A percentile compares a stretch with the other conserved stretches of the same genome.
phyloP scores from a whole-genome alignment of 805 yeast species.

The Kurtzmaniella fragi region DNA sequence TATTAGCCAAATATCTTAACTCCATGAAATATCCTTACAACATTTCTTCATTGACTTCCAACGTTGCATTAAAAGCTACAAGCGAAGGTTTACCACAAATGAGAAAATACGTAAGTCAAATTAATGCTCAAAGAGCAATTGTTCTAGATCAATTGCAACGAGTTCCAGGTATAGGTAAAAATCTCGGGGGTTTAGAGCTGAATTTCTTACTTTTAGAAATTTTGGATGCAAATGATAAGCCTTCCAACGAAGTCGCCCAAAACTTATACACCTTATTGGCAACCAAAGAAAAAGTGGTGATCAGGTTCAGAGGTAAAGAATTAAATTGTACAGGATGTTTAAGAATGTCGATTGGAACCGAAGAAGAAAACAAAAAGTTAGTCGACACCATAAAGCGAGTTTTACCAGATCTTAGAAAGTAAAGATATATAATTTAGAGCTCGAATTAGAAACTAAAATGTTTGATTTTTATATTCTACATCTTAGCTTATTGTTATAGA shows the following conservation, averaged over 20 bases:
- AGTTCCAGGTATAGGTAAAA: conserved; percentile 62
- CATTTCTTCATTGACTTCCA: conserved; percentile 75
- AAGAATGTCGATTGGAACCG: conserved; percentile 84
- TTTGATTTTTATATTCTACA: too few relatives aligned
- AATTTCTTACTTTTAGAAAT: conserved; percentile 79
- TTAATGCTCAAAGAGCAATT: conserved; percentile 50
- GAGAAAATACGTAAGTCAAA: conserved; percentile 47
- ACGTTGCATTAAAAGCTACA: conserved; percentile 72
- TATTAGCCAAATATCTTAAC: conserved; percentile 65
- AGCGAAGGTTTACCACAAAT: conserved; percentile 51
- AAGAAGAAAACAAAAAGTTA: conserved; percentile 60
- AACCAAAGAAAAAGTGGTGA: conserved; percentile 67
- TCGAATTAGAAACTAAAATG: too few relatives aligned
- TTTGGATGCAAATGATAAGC: conserved; percentile 54
- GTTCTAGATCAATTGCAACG: conserved; percentile 51
- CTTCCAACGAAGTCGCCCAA: conserved; percentile 65
- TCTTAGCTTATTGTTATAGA: too few relatives aligned
- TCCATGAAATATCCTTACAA: conserved; percentile 96
- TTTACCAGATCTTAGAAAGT: conserved; percentile 11
- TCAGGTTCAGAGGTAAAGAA: conserved; percentile 88
- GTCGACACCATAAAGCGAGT: conserved; percentile 41
- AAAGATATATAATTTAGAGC: not conserved
- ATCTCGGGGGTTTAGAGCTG: conserved; percentile 81
- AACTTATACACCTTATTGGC: conserved; percentile 69
- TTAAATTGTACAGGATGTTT: conserved; percentile 84